Conservation (phyloP, 2,329 filamentous ascomycete genomes). For the Ophioceras dolichostomum region DNA sequence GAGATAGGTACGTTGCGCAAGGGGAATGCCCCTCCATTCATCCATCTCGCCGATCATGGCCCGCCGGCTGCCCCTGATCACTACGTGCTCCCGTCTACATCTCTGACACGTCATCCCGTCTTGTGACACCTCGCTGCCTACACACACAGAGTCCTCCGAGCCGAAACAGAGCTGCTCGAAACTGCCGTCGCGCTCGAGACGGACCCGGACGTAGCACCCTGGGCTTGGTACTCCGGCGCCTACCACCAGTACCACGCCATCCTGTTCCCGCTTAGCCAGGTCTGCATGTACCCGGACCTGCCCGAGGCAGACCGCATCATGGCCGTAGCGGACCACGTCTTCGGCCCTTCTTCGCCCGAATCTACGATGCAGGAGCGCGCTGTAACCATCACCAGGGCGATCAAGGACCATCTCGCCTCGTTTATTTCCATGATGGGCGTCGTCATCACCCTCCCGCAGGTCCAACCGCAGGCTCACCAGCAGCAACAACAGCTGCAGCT, state of each 20-base stretch:
- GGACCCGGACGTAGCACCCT: not conserved
- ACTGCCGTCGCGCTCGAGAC: not conserved
- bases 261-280: not conserved
- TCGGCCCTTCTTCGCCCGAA: not conserved
- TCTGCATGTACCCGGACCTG: not conserved
- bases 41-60: too few relatives aligned
- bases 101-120: too few relatives aligned
- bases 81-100: too few relatives aligned
- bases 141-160: not conserved
- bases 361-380: not conserved
- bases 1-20: not conserved
- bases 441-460: not conserved
- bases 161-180: too few relatives aligned
- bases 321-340: constrained; percentile 1
- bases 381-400: not conserved
- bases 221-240: not conserved
- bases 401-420: not conserved
- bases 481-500: not conserved
- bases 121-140: not conserved
- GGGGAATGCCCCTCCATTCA: too few relatives aligned
- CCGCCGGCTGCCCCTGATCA: too few relatives aligned
- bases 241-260: not conserved
- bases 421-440: not conserved
- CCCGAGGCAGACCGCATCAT: not conserved
- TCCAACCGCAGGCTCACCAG: not conserved